A percentile compares a stretch with the other conserved stretches of the same genome.
phyloP scores from a whole-genome alignment of 495 filamentous ascomycete species.

The Aspergillus panamensis region DNA sequence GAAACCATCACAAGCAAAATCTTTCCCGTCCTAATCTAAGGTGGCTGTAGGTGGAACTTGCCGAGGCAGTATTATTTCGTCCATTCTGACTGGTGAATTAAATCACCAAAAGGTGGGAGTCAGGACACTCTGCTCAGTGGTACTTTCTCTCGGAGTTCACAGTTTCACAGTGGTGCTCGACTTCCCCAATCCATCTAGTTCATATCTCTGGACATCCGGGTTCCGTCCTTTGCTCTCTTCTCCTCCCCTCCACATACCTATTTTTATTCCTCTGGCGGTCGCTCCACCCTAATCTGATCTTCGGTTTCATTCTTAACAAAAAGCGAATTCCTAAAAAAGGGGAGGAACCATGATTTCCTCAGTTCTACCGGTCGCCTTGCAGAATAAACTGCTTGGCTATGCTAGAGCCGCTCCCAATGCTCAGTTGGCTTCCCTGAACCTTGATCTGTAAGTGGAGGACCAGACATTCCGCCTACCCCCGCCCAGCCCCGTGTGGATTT shows the following conservation, averaged over 20 bases:
- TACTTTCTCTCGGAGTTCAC: not conserved
- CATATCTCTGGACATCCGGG: constrained; percentile 13
- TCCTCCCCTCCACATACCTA: constrained; percentile 13
- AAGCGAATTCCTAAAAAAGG: not conserved
- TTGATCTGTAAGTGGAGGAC: constrained; percentile 69
- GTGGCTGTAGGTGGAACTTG: not conserved
- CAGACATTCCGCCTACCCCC: constrained; percentile 11
- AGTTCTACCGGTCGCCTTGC: constrained; percentile 37
- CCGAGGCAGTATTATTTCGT: not conserved
- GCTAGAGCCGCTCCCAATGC: constrained; percentile 52
- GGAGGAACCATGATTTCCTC: constrained; percentile 33
- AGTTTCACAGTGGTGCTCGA: not conserved
- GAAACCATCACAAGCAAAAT: not conserved
- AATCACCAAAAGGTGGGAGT: not conserved
- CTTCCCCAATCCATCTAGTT: constrained; percentile 2
- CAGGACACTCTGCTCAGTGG: not conserved
- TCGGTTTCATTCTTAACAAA: constrained; percentile 9
- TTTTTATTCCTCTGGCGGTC: constrained; percentile 18
- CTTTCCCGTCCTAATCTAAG: not conserved
- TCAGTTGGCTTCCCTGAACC: constrained; percentile 61
- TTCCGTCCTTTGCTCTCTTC: constrained; percentile 12
- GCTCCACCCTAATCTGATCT: constrained; percentile 3
- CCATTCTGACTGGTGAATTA: not conserved
- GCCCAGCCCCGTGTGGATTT: not conserved
- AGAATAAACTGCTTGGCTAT: constrained; percentile 44